These are phyloP conservation scores for Trametes elegans DNA, from an alignment of 768 basidiomycete genomes.

Conservation along the genomic window DNA sequence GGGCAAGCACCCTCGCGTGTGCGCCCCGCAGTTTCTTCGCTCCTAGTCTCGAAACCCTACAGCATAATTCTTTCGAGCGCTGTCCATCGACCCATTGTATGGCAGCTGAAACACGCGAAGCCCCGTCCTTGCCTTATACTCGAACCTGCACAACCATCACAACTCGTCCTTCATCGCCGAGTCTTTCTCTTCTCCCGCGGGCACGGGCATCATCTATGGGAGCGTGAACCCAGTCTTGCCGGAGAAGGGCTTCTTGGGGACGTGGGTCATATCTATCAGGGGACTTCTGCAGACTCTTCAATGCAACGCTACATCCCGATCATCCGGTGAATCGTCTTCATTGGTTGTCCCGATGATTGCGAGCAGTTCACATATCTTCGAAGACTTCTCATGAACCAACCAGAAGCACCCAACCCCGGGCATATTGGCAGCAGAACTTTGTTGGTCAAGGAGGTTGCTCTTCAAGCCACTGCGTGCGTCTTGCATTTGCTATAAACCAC, in stretches of 20 bases:
- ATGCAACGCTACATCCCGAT: constrained; percentile 6
- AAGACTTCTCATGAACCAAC: not conserved
- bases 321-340: constrained; percentile 4
- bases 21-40: too few relatives aligned
- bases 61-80: too few relatives aligned
- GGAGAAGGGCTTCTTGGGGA: constrained; percentile 21
- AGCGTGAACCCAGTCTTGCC: constrained; percentile 11
- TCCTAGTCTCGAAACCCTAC: too few relatives aligned
- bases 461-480: not conserved
- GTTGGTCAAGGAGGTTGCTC: not conserved
- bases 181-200: too few relatives aligned
- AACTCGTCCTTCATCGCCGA: too few relatives aligned
- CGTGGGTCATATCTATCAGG: constrained; percentile 19
- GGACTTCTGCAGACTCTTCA: constrained; percentile 23
- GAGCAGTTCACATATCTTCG: not conserved
- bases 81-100: too few relatives aligned
- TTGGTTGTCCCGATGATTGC: constrained; percentile 9
- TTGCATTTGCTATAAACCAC: too few relatives aligned
- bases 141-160: too few relatives aligned
- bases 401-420: not conserved
- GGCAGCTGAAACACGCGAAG: too few relatives aligned
- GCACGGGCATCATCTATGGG: constrained; percentile 18
- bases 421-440: constrained; percentile 7
- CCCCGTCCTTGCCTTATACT: too few relatives aligned
- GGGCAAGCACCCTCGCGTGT: too few relatives aligned